Base-by-base conservation (phyloP, 306 rosid genomes). In the Bauhinia variegata region DNA sequence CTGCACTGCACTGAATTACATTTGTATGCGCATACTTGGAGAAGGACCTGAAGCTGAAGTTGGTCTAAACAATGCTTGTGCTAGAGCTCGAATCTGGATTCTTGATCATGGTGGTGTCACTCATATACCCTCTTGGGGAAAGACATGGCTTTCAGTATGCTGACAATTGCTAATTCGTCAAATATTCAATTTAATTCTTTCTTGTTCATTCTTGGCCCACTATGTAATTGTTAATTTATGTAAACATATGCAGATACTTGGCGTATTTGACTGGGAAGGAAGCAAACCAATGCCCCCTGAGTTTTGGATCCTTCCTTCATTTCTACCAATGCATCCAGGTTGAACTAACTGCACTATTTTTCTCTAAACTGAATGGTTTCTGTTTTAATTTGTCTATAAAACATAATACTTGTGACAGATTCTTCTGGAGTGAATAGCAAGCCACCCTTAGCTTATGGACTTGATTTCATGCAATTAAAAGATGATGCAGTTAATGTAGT, bases 251-350 rank as follows among this genome's bases (percentile, higher is more conserved):
- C 11, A 89, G 93, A 78, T 90, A 68, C 77, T 85, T 47, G 96
- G 96, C 11, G 36, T 90, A 38, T 85, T 73, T 69, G 89, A 85
- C 4, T 90, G 96, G 95, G 54, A 38, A 0, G 95, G 91, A 78
- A 54, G 74, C 78, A 87, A 87, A 15, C 96, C 96, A 11, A 85
- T 87, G 87, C 95, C 95, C 8, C 96, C 96, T 0, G 96, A 87
- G 34, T 90, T 87, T 73, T 90, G 95, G 95, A 78, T 87, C 38
- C 79, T 87, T 19, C 96, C 96, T 68, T 83, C 92, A 1, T 85
- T 80, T 76, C 88, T 90, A 50, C 96, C 92, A 3, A 82, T 90
- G 74, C 85, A 85, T 73, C 95, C 96, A 53, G 87, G 89, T 84
- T 23, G 28, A 23, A 23, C 2, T 23, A 23, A 23, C 28, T 23